These are phyloP conservation scores for Colletotrichum endophyticum DNA, from an alignment of 2,329 filamentous ascomycete species.

Conservation along the genomic window DNA sequence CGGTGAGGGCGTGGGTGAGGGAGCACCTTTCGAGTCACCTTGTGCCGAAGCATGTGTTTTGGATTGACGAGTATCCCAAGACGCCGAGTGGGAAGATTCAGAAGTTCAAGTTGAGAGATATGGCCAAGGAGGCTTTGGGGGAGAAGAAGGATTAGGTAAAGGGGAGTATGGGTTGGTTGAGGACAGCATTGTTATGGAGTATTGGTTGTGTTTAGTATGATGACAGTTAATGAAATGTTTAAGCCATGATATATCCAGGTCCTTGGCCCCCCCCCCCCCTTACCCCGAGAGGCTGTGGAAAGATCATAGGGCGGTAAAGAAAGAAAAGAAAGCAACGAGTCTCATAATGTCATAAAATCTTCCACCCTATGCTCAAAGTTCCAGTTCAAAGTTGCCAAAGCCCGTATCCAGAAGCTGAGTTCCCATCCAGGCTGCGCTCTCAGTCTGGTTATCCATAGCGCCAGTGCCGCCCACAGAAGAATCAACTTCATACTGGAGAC, in stretches of 20 bases:
- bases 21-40: conserved; percentile 74
- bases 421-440: too few species aligned
- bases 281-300: too few species aligned
- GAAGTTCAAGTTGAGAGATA: conserved; percentile 84
- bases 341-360: too few species aligned
- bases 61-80: conserved; percentile 84
- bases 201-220: neutral
- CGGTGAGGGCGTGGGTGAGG: conserved; percentile 75
- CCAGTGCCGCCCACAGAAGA: too few species aligned
- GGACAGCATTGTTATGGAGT: neutral
- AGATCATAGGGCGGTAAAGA: too few species aligned
- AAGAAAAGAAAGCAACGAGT: too few species aligned
- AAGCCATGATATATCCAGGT: neutral
- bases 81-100: conserved; percentile 97
- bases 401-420: too few species aligned
- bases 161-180: neutral
- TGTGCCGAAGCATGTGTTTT: conserved; percentile 90
- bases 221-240: neutral
- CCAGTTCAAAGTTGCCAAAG: too few species aligned
- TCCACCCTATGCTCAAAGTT: too few species aligned
- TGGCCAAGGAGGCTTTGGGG: conserved; percentile 49
- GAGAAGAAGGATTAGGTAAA: neutral
- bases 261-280: too few species aligned
- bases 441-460: too few species aligned
- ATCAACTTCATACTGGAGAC: too few species aligned